phyloP scores from a whole-genome alignment of 192 early-diverging fungal species.

The Coemansia sp. region DNA sequence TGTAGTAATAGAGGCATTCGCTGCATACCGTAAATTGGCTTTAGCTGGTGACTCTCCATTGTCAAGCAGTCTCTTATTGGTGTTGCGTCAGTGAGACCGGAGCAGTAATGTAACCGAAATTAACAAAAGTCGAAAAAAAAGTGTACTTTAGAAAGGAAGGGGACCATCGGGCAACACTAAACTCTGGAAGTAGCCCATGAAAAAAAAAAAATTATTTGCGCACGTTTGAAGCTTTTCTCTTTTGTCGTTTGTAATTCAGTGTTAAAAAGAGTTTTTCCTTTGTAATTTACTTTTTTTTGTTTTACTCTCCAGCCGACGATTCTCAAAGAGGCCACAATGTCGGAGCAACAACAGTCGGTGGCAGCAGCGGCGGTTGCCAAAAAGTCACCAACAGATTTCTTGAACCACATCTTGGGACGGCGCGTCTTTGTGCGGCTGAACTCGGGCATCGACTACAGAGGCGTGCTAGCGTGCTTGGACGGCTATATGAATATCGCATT shows the following conservation, averaged over 20 bases:
- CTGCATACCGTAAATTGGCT: constrained; percentile 38
- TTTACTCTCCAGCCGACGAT: neutral
- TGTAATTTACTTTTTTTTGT: neutral
- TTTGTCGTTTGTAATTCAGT: neutral
- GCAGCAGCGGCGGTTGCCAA: constrained; percentile 28
- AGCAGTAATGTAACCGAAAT: neutral
- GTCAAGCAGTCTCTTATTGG: neutral
- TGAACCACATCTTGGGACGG: constrained; percentile 80
- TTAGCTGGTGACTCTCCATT: constrained; percentile 43
- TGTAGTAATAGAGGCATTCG: neutral
- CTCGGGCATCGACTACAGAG: constrained; percentile 95
- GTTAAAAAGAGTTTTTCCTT: neutral
- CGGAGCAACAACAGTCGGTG: constrained; percentile 13
- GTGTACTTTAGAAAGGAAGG: neutral
- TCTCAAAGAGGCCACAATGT: constrained; percentile 6
- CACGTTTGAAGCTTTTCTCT: neutral
- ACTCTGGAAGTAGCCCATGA: neutral
- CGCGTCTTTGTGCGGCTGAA: constrained; percentile 92
- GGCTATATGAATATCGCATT: constrained; percentile 98
- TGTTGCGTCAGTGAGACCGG: neutral
- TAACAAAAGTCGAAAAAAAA: neutral
- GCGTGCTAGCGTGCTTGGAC: constrained; percentile 89
- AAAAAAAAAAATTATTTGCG: neutral
- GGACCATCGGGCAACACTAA: neutral
- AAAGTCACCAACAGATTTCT: constrained; percentile 86